These are phyloP conservation scores for Salix arbutifolia DNA, from an alignment of 345 rosid species.

Conservation along the genomic window DNA sequence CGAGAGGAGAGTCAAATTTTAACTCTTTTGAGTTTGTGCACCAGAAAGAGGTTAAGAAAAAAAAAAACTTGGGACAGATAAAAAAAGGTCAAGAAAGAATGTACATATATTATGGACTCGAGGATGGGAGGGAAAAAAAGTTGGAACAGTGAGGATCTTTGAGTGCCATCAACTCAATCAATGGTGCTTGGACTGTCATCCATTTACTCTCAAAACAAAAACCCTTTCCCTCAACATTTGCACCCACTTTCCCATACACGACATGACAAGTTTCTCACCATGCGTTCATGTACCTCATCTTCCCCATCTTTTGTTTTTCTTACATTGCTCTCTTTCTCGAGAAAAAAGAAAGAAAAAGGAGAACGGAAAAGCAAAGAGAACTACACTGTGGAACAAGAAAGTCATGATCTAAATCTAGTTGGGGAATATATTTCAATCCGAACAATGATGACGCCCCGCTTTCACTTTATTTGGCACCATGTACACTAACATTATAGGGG, in stretches of 20 bases:
- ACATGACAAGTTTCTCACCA: slow-evolving; percentile 47
- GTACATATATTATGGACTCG: not conserved
- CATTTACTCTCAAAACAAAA: slow-evolving; percentile 44
- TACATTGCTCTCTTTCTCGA: slow-evolving; percentile 21
- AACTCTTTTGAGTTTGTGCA: slow-evolving; percentile 35
- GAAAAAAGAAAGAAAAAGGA: slow-evolving; percentile 15
- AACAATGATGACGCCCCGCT: slow-evolving; percentile 46
- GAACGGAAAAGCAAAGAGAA: slow-evolving; percentile 27
- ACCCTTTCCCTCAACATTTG: slow-evolving; percentile 41
- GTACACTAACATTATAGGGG: not conserved
- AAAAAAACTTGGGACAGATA: not conserved
- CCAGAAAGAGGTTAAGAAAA: slow-evolving; percentile 2
- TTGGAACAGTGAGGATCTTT: slow-evolving; percentile 31
- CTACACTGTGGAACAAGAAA: slow-evolving; percentile 31
- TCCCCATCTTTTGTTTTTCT: not conserved
- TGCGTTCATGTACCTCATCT: slow-evolving; percentile 32
- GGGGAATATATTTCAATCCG: slow-evolving; percentile 51
- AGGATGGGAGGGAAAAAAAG: slow-evolving; percentile 4
- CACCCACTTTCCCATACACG: slow-evolving; percentile 53
- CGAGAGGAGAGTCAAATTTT: slow-evolving; percentile 34
- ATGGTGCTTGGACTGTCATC: slow-evolving; percentile 60
- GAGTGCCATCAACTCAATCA: slow-evolving; percentile 46
- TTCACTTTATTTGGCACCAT: slow-evolving; percentile 33
- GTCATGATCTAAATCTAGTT: slow-evolving; percentile 39
- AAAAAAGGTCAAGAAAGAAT: not conserved